Base-by-base conservation (phyloP, 441 rosid genomes). In the Biscutella laevigata region DNA sequence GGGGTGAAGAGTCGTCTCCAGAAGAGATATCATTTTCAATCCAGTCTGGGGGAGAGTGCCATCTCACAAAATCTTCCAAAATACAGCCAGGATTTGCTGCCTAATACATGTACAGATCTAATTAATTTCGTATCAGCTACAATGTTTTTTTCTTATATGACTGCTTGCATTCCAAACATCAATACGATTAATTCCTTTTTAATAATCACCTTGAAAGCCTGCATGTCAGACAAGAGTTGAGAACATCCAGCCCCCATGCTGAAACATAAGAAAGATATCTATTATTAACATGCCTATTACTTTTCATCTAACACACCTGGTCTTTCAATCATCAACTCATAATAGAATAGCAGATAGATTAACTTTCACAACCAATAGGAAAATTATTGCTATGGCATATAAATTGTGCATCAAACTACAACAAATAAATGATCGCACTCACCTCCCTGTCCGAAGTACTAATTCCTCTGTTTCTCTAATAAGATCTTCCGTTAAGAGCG, bases 11-110 rank as follows among this genome's bases (percentile, higher is more conserved):
- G 34, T 80, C 77, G 17, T 58, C 68, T 71, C 81, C 88, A 56
- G 68, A 59, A 20, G 53, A 49, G 34, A 61, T 69, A 59, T 72
- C 95, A 70, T 60, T 61, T 62, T 81, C 88, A 27, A 81, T 76
- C 98, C 98, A 92, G 76, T 92, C 98, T 28, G 98, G 98, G 29
- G 98, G 98, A 53, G 98, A 92, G 61, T 86, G 89, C 98, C 98
- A 92, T 76, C 98, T 78, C 40, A 92, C 95, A 80, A 92, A 92
- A 78, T 92, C 98, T 75, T 92, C 98, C 45, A 92, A 75, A 45
- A 82, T 77, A 82, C 98, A 88, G n/a, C 98, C 96, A 59, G 98
- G 98, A 78, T 92, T 92, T 66, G 96, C 96, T 64, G 96, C 98
- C 98, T 92, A 56, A 25, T 4, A 37, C 14, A 61, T 13, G 22